Evolutionary conservation across 495 filamentous ascomycete species (phyloP).

Genomic region (Tetracladium setigerum): DNA sequence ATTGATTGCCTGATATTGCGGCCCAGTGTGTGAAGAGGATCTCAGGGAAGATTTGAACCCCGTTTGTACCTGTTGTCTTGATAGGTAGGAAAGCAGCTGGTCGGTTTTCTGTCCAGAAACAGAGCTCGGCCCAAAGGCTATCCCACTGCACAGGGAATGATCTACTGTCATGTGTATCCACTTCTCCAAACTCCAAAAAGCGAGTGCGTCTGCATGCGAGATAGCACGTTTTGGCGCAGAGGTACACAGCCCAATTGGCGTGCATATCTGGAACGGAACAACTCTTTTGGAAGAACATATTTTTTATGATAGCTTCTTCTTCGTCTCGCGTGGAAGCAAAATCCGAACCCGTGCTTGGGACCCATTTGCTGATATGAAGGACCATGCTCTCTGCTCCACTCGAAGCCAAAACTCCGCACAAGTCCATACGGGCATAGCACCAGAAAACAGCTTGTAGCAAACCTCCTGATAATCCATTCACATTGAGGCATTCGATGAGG

Average conservation of each 20-base stretch:
- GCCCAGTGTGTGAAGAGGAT: conserved; percentile 13
- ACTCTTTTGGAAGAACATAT: conserved; percentile 9
- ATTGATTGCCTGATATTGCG: conserved; percentile 13
- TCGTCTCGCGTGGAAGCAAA: neutral
- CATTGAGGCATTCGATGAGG: conserved; percentile 10
- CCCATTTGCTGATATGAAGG: neutral
- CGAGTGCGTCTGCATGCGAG: conserved; percentile 7
- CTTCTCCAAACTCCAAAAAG: conserved; percentile 6
- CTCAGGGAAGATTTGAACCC: conserved; percentile 8
- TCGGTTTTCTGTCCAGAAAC: conserved; percentile 6
- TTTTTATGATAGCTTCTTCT: conserved; percentile 6
- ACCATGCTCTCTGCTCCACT: conserved; percentile 6
- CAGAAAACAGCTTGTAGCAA: conserved; percentile 16
- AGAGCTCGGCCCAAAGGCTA: conserved; percentile 11
- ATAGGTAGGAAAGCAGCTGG: conserved; percentile 4
- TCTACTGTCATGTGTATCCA: conserved; percentile 3
- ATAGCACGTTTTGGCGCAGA: conserved; percentile 13
- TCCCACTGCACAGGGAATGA: conserved; percentile 3
- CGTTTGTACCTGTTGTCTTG: conserved; percentile 16
- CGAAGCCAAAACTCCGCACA: conserved; percentile 9
- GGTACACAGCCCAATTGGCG: conserved; percentile 16
- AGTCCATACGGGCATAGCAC: conserved; percentile 17
- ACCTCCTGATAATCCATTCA: conserved; percentile 15
- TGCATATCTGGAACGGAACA: conserved; percentile 10
- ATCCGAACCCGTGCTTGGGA: conserved; percentile 15